A percentile compares a stretch with the other conserved stretches of the same genome.
Conservation (phyloP, 805 yeast genomes). For the Barnettozyma sp. region DNA sequence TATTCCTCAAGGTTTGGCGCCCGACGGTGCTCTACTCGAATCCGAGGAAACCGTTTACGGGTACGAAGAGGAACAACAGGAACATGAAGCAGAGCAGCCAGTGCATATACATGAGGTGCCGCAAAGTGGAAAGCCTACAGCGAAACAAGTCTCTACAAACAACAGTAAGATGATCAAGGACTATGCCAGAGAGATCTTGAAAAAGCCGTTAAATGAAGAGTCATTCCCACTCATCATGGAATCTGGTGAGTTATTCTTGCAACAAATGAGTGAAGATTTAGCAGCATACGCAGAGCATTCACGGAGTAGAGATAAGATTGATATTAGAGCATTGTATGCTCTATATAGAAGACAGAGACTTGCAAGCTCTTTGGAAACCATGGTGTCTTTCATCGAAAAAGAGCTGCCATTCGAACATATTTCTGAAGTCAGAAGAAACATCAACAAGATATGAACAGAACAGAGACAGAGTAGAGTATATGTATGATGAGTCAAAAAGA, state of each 20-base stretch:
- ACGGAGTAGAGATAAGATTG: conserved; percentile 21
- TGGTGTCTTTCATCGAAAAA: conserved; percentile 24
- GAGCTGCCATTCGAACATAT: not conserved
- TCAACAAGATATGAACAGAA: not conserved
- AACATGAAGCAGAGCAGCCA: not conserved
- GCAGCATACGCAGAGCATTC: conserved; percentile 30
- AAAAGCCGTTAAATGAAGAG: conserved; percentile 16
- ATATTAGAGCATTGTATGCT: conserved; percentile 22
- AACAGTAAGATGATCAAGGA: conserved; percentile 7
- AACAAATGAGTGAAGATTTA: conserved; percentile 25
- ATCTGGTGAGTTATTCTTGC: conserved; percentile 26
- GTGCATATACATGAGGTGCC: no score
- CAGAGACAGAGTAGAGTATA: no score
- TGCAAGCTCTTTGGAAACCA: conserved; percentile 12
- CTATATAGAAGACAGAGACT: conserved; percentile 28
- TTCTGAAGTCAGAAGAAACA: not conserved
- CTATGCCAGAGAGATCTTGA: conserved; percentile 9
- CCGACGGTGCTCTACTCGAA: conserved; percentile 8
- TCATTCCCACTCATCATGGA: conserved; percentile 19
- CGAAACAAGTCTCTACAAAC: no score
- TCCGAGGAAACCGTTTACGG: conserved; percentile 1
- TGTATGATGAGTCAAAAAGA: no score
- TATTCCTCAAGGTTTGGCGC: conserved; percentile 23
- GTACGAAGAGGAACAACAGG: not conserved
- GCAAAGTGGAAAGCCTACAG: no score